These are phyloP conservation scores for Sporobolomyces roseus DNA, from an alignment of 768 basidiomycete species.

Conservation along the genomic window DNA sequence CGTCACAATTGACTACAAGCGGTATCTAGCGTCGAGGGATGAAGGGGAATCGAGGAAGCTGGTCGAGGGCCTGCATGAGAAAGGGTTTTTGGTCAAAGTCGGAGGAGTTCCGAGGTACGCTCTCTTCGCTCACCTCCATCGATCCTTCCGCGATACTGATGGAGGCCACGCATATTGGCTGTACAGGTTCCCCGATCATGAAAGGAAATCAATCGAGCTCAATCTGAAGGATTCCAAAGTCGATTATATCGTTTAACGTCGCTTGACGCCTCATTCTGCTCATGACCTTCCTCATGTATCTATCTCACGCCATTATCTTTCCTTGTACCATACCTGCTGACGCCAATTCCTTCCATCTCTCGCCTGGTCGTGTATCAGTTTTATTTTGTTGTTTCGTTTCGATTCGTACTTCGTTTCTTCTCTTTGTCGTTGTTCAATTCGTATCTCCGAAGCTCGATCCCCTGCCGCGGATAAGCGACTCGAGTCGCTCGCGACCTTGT, in stretches of 20 bases:
- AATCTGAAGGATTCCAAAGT: not conserved
- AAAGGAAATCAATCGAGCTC: not conserved
- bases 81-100: slow-evolving; percentile 2
- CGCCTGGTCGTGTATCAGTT: too few species aligned
- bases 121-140: not conserved
- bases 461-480: too few species aligned
- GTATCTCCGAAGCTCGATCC: too few species aligned
- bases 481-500: too few species aligned
- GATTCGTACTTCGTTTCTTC: too few species aligned
- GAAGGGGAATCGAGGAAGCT: not conserved
- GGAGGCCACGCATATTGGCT: not conserved
- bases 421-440: too few species aligned
- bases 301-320: not conserved
- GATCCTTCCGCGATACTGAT: not conserved
- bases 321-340: too few species aligned
- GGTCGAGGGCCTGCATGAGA: not conserved
- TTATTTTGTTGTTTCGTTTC: too few species aligned
- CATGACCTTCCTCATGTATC: not conserved
- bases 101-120: not conserved
- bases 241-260: not conserved
- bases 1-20: not conserved
- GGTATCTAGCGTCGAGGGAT: not conserved
- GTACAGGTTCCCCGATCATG: not conserved
- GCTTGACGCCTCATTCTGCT: not conserved
- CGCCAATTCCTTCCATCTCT: too few species aligned